Evolutionary conservation across 495 filamentous ascomycete genomes (phyloP).

Genomic region (Penicillium daleae): DNA sequence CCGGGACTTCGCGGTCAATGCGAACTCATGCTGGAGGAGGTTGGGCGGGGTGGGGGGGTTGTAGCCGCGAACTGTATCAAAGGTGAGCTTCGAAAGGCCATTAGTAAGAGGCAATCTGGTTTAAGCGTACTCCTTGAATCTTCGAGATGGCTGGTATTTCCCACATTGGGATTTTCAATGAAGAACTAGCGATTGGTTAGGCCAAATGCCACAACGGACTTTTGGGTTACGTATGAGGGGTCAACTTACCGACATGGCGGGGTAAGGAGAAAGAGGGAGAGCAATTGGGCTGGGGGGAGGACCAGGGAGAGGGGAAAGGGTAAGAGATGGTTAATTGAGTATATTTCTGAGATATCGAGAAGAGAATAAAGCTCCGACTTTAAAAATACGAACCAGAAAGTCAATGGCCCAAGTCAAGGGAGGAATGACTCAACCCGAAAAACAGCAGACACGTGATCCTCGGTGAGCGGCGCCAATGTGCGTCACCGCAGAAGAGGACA

Average conservation of each 20-base stretch:
- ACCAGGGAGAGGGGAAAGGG: neutral
- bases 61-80: slow-evolving; percentile 73
- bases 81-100: slow-evolving; percentile 10
- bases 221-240: slow-evolving; percentile 22
- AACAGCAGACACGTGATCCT: slow-evolving; percentile 26
- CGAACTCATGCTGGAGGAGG: slow-evolving; percentile 93
- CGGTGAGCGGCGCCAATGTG: slow-evolving; percentile 30
- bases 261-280: slow-evolving; percentile 16
- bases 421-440: slow-evolving; percentile 31
- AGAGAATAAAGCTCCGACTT: slow-evolving; percentile 6
- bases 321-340: slow-evolving; percentile 6
- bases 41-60: slow-evolving; percentile 93
- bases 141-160: slow-evolving; percentile 77
- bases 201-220: slow-evolving; percentile 12
- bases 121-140: slow-evolving; percentile 81
- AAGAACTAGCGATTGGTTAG: slow-evolving; percentile 62
- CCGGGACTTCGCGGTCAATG: slow-evolving; percentile 75
- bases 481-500: slow-evolving; percentile 1
- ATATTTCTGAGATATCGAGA: slow-evolving; percentile 5
- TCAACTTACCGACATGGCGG: slow-evolving; percentile 50
- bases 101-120: neutral
- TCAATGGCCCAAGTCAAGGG: neutral
- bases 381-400: slow-evolving; percentile 16
- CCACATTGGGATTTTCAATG: slow-evolving; percentile 87
- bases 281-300: neutral